Base-by-base conservation (phyloP, 305 asterid genomes). In the Caryopteris hybrid region DNA sequence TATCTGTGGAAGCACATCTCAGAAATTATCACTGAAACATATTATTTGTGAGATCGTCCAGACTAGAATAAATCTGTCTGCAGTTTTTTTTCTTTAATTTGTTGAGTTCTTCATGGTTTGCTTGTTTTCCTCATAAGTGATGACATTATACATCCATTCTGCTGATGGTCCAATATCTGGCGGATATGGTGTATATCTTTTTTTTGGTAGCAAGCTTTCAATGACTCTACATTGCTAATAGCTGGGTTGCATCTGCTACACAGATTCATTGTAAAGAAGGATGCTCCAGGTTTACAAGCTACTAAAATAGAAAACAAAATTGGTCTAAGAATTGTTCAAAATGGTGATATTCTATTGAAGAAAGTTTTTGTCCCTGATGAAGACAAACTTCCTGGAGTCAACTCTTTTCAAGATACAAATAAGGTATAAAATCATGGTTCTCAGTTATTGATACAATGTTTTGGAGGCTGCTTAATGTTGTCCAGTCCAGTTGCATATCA, bases 241-340 rank as follows among this genome's bases (percentile, higher is more conserved):
- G 63, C 71, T 56, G 69, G 76, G 66, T 21, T 55, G 64, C 72
- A 59, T 84, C 47, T 72, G 60, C 61, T 69, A 53, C 83, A 94
- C 83, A 94, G 99, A 64, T 94, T 85, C 80, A 85, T 94, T 47
- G 69, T 94, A 54, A 88, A 88, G 81, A 94, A 94, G 82, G 81
- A 88, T 64, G 77, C 89, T 65, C 97, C 97, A 9, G 98, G 99
- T 61, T 72, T 94, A 74, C 89, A 86, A 85, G 90, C 93, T 55
- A 94, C 97, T 57, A 94, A 94, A 79, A 94, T 94, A 20, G 97
- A 86, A 42, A 94, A 91, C 75, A 94, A 94, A 82, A 89, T 91
- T 59, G 99, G 98, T 41, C 77, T 94, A 23, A 82, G 99, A 72
- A 88, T 86, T 3, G 97, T 94, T 72, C 99, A 94, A 79, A 91